Percentiles rank a stretch among this genome's conserved stretches.
These are phyloP conservation scores for Diutina ranongensis DNA, from an alignment of 1,139 yeast species.

Conservation along the genomic window DNA sequence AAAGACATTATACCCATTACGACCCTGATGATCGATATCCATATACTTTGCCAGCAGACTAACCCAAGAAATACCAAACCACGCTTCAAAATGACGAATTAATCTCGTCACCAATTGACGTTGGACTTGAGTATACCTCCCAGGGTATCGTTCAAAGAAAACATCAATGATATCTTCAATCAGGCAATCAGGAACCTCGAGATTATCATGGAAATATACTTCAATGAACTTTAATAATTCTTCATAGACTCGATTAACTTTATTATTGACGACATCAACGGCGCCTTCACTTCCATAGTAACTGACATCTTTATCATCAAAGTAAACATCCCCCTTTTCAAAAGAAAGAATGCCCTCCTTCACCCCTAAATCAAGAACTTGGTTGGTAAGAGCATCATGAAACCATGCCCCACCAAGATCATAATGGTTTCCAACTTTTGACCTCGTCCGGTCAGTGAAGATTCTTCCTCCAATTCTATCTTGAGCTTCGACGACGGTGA, in stretches of 20 bases:
- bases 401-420: conserved; percentile 90
- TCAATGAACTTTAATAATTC: conserved; percentile 57
- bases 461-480: conserved; percentile 39
- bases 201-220: conserved; percentile 31
- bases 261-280: conserved; percentile 17
- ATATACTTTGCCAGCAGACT: conserved; percentile 57
- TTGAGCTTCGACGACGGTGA: conserved; percentile 38
- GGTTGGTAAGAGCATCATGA: conserved; percentile 66
- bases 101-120: conserved; percentile 36
- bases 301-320: conserved; percentile 37
- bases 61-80: conserved; percentile 71
- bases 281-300: conserved; percentile 26
- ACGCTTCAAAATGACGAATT: conserved; percentile 51
- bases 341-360: conserved; percentile 15
- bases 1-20: conserved; percentile 55
- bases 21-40: conserved; percentile 56
- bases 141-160: conserved; percentile 35
- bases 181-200: conserved; percentile 38
- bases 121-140: conserved; percentile 41
- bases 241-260: conserved; percentile 29
- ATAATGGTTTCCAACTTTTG: conserved; percentile 29
- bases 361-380: conserved; percentile 27
- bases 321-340: conserved; percentile 24
- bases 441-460: conserved; percentile 16
- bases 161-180: conserved; percentile 34